A percentile compares a stretch with the other conserved stretches of the same genome.
These are phyloP conservation scores for Lagenidium sp. DNA, from an alignment of 352 stramenopile genomes.

Conservation along the genomic window DNA sequence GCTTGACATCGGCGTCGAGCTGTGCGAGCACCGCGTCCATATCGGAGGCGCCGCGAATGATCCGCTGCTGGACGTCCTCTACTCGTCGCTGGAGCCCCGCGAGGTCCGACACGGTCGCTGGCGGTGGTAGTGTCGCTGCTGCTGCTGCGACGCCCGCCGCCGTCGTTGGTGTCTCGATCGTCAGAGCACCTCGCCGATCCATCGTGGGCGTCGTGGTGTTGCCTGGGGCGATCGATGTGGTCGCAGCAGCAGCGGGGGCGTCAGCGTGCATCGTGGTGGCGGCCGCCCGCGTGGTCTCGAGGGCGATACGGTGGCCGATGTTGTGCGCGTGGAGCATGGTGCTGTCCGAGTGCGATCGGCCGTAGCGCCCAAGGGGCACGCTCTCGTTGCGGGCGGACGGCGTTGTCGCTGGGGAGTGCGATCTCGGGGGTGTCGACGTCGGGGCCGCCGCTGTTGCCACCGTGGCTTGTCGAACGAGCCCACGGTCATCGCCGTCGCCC, in stretches of 20 bases:
- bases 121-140: no score
- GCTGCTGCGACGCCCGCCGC: no score
- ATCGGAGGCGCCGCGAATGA: conserved; percentile 26
- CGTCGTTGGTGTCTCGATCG: no score
- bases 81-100: conserved; percentile 40
- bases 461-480: conserved; percentile 4
- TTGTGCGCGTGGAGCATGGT: conserved; percentile 11
- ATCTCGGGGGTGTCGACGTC: background rate
- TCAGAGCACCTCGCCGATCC: no score
- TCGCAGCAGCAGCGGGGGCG: no score
- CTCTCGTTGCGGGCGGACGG: no score
- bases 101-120: no score
- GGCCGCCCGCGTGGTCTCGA: background rate
- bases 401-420: no score
- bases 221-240: background rate
- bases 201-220: background rate
- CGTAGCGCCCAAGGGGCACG: background rate
- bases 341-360: conserved; percentile 40
- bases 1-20: conserved; percentile 30
- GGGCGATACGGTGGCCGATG: conserved; percentile 3
- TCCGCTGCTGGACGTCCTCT: conserved; percentile 35
- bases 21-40: conserved; percentile 21
- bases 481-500: background rate
- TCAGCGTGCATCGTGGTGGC: no score
- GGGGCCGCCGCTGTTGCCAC: background rate